Percentiles rank a stretch among this genome's conserved stretches.
Evolutionary conservation across 257 asterid species (phyloP).

Genomic region (Solanum appendiculatum): DNA sequence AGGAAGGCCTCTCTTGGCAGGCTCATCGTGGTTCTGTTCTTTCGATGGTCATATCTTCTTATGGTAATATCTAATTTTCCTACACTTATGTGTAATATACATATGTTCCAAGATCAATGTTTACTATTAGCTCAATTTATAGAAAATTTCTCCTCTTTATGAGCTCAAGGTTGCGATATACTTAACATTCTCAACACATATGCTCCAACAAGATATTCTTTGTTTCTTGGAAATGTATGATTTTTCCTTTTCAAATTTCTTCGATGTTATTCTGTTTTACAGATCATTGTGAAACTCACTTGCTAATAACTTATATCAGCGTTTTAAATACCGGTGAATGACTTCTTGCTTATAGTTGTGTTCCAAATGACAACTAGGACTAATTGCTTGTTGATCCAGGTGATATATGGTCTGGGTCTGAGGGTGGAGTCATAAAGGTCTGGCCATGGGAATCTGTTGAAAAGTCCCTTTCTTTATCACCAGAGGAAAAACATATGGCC

Average conservation of each 20-base stretch:
- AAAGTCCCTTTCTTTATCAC: constrained; percentile 67
- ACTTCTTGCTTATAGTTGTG: not conserved
- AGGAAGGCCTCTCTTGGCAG: constrained; percentile 89
- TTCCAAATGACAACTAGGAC: not conserved
- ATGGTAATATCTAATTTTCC: constrained; percentile 40
- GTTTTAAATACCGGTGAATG: not conserved
- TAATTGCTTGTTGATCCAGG: constrained; percentile 29
- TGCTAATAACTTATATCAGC: not conserved
- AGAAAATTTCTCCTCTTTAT: not conserved
- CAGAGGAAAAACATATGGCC: constrained; percentile 91
- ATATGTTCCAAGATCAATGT: not conserved
- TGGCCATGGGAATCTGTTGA: constrained; percentile 97
- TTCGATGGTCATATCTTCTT: constrained; percentile 63
- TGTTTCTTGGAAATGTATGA: not conserved
- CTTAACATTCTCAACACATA: not conserved
- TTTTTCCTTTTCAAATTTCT: not conserved
- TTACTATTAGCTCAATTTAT: not conserved
- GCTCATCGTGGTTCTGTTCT: constrained; percentile 83
- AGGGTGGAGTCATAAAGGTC: constrained; percentile 62
- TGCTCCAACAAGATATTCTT: not conserved
- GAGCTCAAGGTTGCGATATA: not conserved
- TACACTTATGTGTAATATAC: not conserved
- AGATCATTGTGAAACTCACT: not conserved
- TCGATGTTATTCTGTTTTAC: not conserved
- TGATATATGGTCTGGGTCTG: constrained; percentile 96